These are phyloP conservation scores for Aspergillus bertholletiae DNA, from an alignment of 495 filamentous ascomycete species.

Conservation along the genomic window DNA sequence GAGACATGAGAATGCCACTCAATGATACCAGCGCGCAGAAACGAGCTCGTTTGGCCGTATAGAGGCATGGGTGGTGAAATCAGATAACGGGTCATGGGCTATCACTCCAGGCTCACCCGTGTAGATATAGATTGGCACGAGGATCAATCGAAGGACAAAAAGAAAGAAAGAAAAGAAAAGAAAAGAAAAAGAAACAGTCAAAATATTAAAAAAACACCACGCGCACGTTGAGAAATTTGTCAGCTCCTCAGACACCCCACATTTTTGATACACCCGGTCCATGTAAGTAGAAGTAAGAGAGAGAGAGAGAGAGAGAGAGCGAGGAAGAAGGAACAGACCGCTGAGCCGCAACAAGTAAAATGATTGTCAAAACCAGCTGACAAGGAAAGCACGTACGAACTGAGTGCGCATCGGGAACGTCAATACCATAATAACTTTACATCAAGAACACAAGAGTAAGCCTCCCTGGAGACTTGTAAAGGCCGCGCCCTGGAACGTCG, in stretches of 20 bases:
- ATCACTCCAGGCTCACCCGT: background rate
- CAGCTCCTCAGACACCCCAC: conserved; percentile 4
- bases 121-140: background rate
- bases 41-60: background rate
- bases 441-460: conserved; percentile 9
- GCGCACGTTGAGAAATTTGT: background rate
- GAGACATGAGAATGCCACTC: background rate
- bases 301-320: conserved; percentile 5
- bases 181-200: no score
- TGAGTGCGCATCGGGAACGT: conserved; percentile 8
- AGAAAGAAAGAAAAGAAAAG: conserved; percentile 11
- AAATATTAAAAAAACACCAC: conserved; percentile 3
- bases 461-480: conserved; percentile 5
- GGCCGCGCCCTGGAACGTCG: conserved; percentile 12
- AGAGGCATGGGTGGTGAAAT: background rate
- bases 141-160: conserved; percentile 3
- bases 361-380: conserved; percentile 3
- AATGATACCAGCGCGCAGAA: background rate
- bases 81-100: background rate
- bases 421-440: conserved; percentile 18
- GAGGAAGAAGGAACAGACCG: conserved; percentile 2
- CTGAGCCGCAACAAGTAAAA: conserved; percentile 1
- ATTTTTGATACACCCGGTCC: conserved; percentile 10
- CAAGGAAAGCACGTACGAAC: background rate
- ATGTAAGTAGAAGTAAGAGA: conserved; percentile 7